Conservation (phyloP, 1,139 yeast genomes). For the Kodamaea ohmeri region DNA sequence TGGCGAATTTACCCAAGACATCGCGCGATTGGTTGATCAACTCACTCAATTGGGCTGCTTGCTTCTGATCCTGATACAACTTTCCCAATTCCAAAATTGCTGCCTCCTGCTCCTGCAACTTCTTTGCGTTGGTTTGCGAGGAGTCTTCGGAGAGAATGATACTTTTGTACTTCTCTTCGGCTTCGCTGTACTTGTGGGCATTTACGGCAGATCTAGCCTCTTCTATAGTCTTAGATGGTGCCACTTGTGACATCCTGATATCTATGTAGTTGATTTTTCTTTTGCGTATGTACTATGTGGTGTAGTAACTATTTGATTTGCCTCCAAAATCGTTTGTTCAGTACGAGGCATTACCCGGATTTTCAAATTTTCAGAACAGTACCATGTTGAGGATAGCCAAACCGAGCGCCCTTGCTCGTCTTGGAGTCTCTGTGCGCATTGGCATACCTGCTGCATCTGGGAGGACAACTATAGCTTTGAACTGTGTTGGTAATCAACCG, state of each 20-base stretch:
- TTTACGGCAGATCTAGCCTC: conserved; percentile 58
- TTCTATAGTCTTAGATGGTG: conserved; percentile 37
- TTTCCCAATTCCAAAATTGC: conserved; percentile 65
- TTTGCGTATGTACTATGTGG: too few species aligned
- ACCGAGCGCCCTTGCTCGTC: background rate
- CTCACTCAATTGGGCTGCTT: conserved; percentile 51
- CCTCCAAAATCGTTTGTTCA: conserved; percentile 3
- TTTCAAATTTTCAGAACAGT: conserved; percentile 1
- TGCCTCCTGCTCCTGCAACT: conserved; percentile 53
- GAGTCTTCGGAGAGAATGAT: conserved; percentile 39
- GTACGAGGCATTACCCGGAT: conserved; percentile 3
- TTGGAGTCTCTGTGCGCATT: background rate
- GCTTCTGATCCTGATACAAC: conserved; percentile 45
- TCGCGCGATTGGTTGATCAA: conserved; percentile 70
- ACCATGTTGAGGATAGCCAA: conserved; percentile 1
- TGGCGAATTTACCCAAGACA: conserved; percentile 75
- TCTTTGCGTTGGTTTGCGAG: conserved; percentile 29
- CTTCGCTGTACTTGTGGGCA: conserved; percentile 47
- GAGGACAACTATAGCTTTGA: background rate
- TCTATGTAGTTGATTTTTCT: background rate
- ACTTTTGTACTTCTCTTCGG: conserved; percentile 55
- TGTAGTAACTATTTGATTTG: conserved; percentile 2
- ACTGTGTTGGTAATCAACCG: background rate
- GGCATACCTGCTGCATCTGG: background rate
- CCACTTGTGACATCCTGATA: conserved; percentile 18